phyloP scores from a whole-genome alignment of 139 green algal genomes.

The Chlamydomonas schloesseri region DNA sequence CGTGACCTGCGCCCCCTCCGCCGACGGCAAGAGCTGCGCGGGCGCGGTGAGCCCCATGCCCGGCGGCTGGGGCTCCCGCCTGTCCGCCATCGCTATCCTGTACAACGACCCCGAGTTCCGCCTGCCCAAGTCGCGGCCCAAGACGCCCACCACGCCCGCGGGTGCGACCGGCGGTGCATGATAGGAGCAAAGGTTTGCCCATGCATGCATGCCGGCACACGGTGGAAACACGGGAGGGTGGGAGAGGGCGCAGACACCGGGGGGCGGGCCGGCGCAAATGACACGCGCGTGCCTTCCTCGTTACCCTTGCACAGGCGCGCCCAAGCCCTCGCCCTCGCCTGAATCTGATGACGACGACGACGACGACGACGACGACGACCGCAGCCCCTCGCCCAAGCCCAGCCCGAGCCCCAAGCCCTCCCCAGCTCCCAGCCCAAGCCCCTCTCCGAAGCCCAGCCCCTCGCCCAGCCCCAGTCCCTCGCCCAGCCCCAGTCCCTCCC shows the following conservation, averaged over 20 bases:
- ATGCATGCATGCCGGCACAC: neutral
- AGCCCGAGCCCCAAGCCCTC: neutral
- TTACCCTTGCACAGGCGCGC: no score
- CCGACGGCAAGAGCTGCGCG: neutral
- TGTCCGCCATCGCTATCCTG: neutral
- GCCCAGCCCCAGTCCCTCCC: neutral
- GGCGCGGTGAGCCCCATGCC: neutral
- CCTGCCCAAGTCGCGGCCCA: neutral
- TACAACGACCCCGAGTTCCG: neutral
- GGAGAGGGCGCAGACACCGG: no score
- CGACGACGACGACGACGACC: no score
- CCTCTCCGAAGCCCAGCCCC: neutral
- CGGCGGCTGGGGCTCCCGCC: neutral
- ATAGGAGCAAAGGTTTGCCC: neutral
- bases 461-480: neutral
- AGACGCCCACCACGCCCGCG: neutral
- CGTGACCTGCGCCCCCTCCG: neutral
- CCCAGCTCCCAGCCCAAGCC: neutral
- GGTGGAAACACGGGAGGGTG: no score
- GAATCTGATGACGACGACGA: no score
- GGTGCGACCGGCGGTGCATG: neutral
- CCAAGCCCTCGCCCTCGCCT: no score
- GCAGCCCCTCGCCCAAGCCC: no score
- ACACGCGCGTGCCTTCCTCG: no score
- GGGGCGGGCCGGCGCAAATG: no score